Conservation (phyloP, 139 green algal genomes). For the Picochlorum sp. region DNA sequence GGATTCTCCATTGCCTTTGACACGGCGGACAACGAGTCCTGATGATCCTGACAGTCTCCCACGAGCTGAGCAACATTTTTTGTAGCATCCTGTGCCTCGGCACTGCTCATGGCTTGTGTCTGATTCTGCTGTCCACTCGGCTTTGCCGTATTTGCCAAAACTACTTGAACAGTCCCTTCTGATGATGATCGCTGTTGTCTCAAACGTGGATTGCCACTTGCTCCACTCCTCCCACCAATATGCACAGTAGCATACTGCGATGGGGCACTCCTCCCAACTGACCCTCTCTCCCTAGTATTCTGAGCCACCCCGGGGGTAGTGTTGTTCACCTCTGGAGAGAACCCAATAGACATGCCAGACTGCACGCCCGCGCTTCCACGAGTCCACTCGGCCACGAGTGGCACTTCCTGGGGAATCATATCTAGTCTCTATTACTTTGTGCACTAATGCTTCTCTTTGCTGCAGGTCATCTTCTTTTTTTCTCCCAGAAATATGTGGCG, state of each 20-base stretch:
- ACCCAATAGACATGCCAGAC: neutral
- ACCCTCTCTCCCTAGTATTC: neutral
- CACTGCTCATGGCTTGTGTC: neutral
- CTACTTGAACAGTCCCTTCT: conserved; percentile 12
- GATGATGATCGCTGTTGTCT: conserved; percentile 2
- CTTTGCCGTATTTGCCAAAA: neutral
- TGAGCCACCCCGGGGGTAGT: too few relatives aligned
- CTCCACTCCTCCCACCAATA: conserved; percentile 1
- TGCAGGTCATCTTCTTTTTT: too few relatives aligned
- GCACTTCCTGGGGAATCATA: neutral
- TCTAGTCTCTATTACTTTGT: too few relatives aligned
- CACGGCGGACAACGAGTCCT: neutral
- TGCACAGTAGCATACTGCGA: conserved; percentile 9
- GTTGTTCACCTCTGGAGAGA: neutral
- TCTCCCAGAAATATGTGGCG: too few relatives aligned
- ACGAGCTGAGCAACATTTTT: neutral
- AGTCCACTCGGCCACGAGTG: conserved; percentile 8
- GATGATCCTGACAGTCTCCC: neutral
- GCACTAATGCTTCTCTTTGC: too few relatives aligned
- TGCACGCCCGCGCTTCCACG: neutral
- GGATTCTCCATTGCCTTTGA: neutral
- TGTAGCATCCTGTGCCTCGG: neutral
- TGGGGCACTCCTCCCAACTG: neutral
- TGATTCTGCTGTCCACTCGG: neutral
- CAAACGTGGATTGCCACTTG: conserved; percentile 7